Base-by-base conservation (phyloP, 176 grass and related monocot genomes). In the Aegilops tauschii region DNA sequence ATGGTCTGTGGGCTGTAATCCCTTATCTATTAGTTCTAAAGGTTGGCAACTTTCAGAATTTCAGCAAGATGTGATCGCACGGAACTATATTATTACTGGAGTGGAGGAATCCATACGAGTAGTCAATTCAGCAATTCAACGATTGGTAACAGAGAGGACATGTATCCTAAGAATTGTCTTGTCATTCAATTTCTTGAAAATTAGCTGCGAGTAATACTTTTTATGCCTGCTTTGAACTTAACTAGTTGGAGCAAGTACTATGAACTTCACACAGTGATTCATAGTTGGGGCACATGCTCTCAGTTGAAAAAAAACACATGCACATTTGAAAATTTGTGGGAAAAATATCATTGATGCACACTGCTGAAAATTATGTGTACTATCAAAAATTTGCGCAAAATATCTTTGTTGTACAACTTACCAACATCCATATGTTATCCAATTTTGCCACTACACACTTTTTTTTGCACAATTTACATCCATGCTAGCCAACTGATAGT, bases 1-100 rank as follows among this genome's bases (percentile, higher is more conserved):
- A 70, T 99, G 94, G 97, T 99, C 94, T 80, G 94, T 96, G 86
- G 97, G 97, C 44, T 96, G 97, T 84, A 96, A 93, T 58, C 94
- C 97, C 21, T 82, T 94, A 75, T 94, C 94, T 39, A 82, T 96
- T 59, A 96, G 90, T 79, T 96, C 93, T 86, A 68, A 91, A 85
- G 94, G 90, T 21, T 96, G 92, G 92, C 87, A 72, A 47, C 85
- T 98, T 91, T 94, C 94, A 5, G 69, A 78, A 70, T 93, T 98
- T 85, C 97, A 99, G 83, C 78, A 76, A 70, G 94, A 99, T 76
- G 84, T 87, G 66, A 94, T 96, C 85, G 92, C 90, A 17, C 88
- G 94, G 59, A 99, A 90, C 89, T 99, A 94, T 84, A 91, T 99
- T 52, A 77, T 94, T 84, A 96, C 97, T 85, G 84, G 90, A 37